Conservation (phyloP, 2,329 filamentous ascomycete species). For the Apiospora saccharicola region DNA sequence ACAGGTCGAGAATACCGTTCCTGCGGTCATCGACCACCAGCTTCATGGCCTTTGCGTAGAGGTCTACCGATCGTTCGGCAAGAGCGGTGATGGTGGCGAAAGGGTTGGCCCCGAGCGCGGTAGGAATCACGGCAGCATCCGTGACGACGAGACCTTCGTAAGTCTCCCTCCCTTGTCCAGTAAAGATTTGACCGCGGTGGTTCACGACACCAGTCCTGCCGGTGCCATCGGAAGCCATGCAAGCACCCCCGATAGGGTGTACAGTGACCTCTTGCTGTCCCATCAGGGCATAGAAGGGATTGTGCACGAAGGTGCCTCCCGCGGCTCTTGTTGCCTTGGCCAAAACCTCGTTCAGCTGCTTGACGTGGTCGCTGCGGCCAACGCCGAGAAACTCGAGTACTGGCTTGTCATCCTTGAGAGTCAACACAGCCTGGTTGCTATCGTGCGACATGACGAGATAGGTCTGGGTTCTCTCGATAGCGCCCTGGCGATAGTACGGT, state of each 20-base stretch:
- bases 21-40: slow-evolving; percentile 54
- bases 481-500: slow-evolving; percentile 62
- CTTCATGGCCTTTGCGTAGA: slow-evolving; percentile 50
- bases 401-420: slow-evolving; percentile 65
- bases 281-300: slow-evolving; percentile 64
- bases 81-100: slow-evolving; percentile 74
- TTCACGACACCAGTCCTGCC: slow-evolving; percentile 66
- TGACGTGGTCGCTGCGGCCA: slow-evolving; percentile 61
- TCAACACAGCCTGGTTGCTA: slow-evolving; percentile 67
- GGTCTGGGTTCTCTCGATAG: slow-evolving; percentile 66
- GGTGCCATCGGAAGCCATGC: slow-evolving; percentile 66
- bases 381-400: slow-evolving; percentile 67
- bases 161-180: slow-evolving; percentile 56
- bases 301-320: slow-evolving; percentile 66
- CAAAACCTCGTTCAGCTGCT: slow-evolving; percentile 59
- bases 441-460: slow-evolving; percentile 75
- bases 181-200: slow-evolving; percentile 67
- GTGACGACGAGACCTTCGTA: slow-evolving; percentile 67
- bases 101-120: slow-evolving; percentile 70
- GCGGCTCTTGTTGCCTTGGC: slow-evolving; percentile 62
- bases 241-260: slow-evolving; percentile 71
- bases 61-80: slow-evolving; percentile 68
- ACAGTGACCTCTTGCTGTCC: slow-evolving; percentile 68
- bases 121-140: slow-evolving; percentile 68
- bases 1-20: slow-evolving; percentile 61